Evolutionary conservation across 2,329 filamentous ascomycete genomes (phyloP), one percentile per base, ranked within the genome.

Genomic region (Neopestalotiopsis sp.): DNA sequence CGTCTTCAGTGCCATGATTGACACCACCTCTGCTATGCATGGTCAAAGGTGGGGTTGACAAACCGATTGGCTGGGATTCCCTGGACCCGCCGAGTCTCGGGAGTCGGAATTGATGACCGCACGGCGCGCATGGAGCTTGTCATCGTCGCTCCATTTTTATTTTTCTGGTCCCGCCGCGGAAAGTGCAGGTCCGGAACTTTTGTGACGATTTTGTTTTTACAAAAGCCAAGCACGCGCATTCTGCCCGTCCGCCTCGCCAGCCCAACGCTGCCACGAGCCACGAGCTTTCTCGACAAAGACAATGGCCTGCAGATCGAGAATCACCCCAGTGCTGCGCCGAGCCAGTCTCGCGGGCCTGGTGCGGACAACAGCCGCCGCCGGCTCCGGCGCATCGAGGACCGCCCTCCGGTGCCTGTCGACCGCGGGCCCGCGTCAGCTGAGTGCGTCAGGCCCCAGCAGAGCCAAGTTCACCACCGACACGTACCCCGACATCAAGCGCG

Each of bases 391-490:
- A 9, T 45, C 61, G 28, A 13, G 45, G 20, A 66, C 20, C 63
- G 59, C 68, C n/a, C 30, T 67, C 20, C 71, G 75, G 61, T 70
- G 73, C 69, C 71, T 80, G 59, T 75, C 79, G 49, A 74, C 72
- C 61, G 74, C 78, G 14, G 69, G 74, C 20, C 57, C 73, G 58
- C 71, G 75, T 67, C 73, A 74, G 42, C 71, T 80, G 68, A 76
- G 72, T 49, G 67, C 70, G 13, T 78, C 78, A 14, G 63, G 70
- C 14, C 38, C 65, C 58, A 72, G 77, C n/a, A 59, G 67, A 17
- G 85, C 91, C 77, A 93, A 92, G 80, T 93, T 92, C 83, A 99
- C 96, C 17, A 90, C 93, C 67, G 93, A 97, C 74, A 92, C 91
- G 67, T 96, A 97, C 77, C 95, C 96, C 9, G 87, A 92, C 70